Base-by-base conservation (phyloP, 495 filamentous ascomycete species). In the Baudoinia panamericana region DNA sequence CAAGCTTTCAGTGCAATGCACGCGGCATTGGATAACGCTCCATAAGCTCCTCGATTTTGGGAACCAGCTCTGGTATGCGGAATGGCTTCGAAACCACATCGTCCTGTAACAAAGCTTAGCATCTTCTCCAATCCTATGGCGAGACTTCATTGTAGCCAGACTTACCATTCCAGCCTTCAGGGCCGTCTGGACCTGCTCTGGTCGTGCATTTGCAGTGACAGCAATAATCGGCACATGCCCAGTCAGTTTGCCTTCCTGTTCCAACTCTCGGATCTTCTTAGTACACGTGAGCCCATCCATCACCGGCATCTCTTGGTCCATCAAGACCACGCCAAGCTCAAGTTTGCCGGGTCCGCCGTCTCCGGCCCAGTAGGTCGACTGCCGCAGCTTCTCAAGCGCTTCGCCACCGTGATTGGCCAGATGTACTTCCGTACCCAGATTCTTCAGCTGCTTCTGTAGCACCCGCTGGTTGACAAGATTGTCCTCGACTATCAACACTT, bases 221-320 rank as follows among this genome's bases (percentile, higher is more conserved):
- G 80, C 82, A 27, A 90, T 72, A 36, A 87, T 80, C 3, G 80
- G 80, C 2, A 83, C 62, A 55, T 83, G 71, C 24, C 60, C 58
- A 8, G 63, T 55, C 25, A 76, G 58, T 32, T 60, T 60, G 1
- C 69, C 73, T 12, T 36, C 43, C 44, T 57, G 38, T 20, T 83
- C 76, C 36, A 79, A 60, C 48, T 72, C 65, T 3, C 83, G 69
- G 39, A 92, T 83, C 31, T 66, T 64, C 24, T 63, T 59, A 13
- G 80, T 76, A 41, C 80, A 80, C 15, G 73, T 73, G 18, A 78
- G 69, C 8, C 83, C 83, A 54, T 87, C 76, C 74, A 85, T 84
- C 11, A 86, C 61, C 0, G 83, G 83, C 83, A 88, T 88, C 52
- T 86, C 82, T 36, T 84, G 75, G 51, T 88, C 83, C 79, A 84